Conservation (phyloP, 345 rosid species). For the Euphorbia peplus region DNA sequence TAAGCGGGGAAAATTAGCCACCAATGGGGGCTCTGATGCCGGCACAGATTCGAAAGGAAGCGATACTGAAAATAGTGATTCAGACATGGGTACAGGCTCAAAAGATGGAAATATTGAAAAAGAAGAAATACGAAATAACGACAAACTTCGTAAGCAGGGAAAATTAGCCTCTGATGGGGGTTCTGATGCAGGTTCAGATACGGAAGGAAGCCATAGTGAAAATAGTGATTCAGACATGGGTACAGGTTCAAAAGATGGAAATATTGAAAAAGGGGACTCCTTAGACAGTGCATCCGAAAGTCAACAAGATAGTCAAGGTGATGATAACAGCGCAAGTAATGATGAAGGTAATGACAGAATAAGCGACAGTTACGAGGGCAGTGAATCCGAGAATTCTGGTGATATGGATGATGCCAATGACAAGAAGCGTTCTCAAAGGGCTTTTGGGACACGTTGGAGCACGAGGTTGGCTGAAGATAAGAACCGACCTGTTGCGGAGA, state of each 20-base stretch:
- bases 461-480: constrained; percentile 34
- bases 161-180: constrained; percentile 17
- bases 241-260: constrained; percentile 24
- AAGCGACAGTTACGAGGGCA: constrained; percentile 16
- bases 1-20: constrained; percentile 11
- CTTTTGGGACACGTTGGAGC: constrained; percentile 27
- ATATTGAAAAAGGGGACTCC: constrained; percentile 8
- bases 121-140: too few species aligned
- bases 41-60: constrained; percentile 24
- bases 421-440: constrained; percentile 19
- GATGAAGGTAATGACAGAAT: not conserved
- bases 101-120: constrained; percentile 22
- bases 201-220: constrained; percentile 20
- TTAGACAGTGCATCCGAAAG: constrained; percentile 25
- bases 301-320: constrained; percentile 21
- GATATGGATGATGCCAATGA: constrained; percentile 8
- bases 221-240: constrained; percentile 18
- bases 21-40: constrained; percentile 16
- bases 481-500: constrained; percentile 26
- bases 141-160: constrained; percentile 12
- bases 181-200: constrained; percentile 16
- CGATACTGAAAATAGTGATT: constrained; percentile 14
- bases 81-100: constrained; percentile 19
- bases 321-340: not conserved
- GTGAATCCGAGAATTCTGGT: constrained; percentile 20